Conservation (phyloP, 495 filamentous ascomycete species). For the Podospora anserina region DNA sequence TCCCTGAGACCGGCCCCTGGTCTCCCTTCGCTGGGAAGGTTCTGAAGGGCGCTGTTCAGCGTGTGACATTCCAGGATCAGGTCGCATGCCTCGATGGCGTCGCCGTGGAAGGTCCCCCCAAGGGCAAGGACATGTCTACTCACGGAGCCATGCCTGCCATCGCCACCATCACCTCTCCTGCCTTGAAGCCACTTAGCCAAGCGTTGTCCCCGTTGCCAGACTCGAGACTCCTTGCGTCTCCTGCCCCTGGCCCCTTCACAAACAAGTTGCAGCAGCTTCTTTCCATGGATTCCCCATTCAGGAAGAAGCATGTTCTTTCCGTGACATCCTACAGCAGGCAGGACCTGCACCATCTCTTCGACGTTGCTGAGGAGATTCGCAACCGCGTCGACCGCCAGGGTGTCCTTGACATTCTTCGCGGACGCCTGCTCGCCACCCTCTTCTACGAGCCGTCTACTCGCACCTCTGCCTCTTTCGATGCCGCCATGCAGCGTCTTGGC, state of each 20-base stretch:
- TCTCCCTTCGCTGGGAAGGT: slow-evolving; percentile 72
- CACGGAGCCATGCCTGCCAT: slow-evolving; percentile 57
- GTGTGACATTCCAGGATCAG: slow-evolving; percentile 73
- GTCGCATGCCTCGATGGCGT: slow-evolving; percentile 76
- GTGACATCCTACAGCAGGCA: slow-evolving; percentile 82
- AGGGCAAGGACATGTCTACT: slow-evolving; percentile 74
- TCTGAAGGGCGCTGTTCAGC: slow-evolving; percentile 70
- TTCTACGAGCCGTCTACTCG: slow-evolving; percentile 98
- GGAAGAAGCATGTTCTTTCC: slow-evolving; percentile 78
- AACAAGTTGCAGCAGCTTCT: slow-evolving; percentile 62
- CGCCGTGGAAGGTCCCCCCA: slow-evolving; percentile 51
- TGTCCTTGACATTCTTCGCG: slow-evolving; percentile 80
- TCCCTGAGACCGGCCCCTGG: slow-evolving; percentile 57
- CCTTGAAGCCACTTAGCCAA: slow-evolving; percentile 48
- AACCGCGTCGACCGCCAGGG: slow-evolving; percentile 88
- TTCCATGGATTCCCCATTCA: slow-evolving; percentile 72
- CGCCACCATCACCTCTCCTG: slow-evolving; percentile 47
- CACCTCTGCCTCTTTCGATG: slow-evolving; percentile 93
- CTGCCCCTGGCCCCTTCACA: slow-evolving; percentile 24
- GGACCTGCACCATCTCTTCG: slow-evolving; percentile 90
- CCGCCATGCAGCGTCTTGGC: slow-evolving; percentile 95
- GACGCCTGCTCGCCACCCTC: slow-evolving; percentile 79
- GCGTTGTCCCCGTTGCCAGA: slow-evolving; percentile 34
- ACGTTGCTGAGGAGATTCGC: slow-evolving; percentile 94
- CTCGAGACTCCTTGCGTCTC: background rate